A percentile compares a stretch with the other conserved stretches of the same genome.
phyloP scores from a whole-genome alignment of 257 asterid genomes.

The Petunia axillaris region DNA sequence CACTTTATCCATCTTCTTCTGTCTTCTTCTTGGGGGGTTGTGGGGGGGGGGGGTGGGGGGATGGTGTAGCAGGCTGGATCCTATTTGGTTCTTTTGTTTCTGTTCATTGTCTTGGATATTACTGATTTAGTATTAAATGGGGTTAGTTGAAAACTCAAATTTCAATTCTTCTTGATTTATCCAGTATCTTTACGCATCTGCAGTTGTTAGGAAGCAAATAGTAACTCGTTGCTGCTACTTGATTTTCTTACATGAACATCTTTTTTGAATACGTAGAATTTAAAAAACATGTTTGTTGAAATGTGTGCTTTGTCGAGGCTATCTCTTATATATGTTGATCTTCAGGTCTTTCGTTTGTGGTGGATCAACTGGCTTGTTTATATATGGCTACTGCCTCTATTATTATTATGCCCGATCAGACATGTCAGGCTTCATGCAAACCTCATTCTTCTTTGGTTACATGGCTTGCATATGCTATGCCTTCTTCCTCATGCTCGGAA shows the following conservation, averaged over 20 bases:
- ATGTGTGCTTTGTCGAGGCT: background rate
- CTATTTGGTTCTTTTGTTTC: background rate
- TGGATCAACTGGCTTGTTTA: slow-evolving; percentile 44
- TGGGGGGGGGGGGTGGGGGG: background rate
- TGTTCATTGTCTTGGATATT: background rate
- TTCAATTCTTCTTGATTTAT: background rate
- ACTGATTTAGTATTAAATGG: background rate
- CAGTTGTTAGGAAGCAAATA: background rate
- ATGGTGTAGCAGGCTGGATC: background rate
- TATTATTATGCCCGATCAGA: slow-evolving; percentile 40
- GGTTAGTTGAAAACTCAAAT: background rate
- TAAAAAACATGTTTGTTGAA: background rate
- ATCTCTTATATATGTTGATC: background rate
- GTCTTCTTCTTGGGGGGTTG: background rate
- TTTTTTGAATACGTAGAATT: background rate
- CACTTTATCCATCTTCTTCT: background rate
- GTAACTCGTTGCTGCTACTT: background rate
- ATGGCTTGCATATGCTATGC: slow-evolving; percentile 43
- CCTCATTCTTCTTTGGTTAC: slow-evolving; percentile 43
- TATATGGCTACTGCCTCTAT: slow-evolving; percentile 41
- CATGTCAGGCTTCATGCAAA: slow-evolving; percentile 46
- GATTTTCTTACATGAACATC: background rate
- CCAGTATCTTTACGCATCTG: background rate
- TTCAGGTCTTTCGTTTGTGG: slow-evolving; percentile 41
- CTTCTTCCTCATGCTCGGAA: slow-evolving; percentile 44